Percentiles rank a stretch among this genome's conserved stretches.
These are phyloP conservation scores for Vitis vinifera DNA, from an alignment of 164 flowering plant genomes.

Conservation along the genomic window ASM3070453v1 NC_081810.1:20211001-20211500, in stretches of 20 bases:
- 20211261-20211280: not conserved
- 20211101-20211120: constrained; percentile 31
- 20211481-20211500: not conserved
- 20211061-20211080: constrained; percentile 96
- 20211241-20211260: not conserved
- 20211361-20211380: constrained; percentile 50
- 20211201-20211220: not conserved
- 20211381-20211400: constrained; percentile 89
- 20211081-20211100: constrained; percentile 88
- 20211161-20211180: not conserved
- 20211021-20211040: constrained; percentile 75
- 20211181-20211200: not conserved
- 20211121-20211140: not conserved
- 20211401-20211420: constrained; percentile 65
- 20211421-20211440: constrained; percentile 91
- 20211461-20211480: constrained; percentile 2
- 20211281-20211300: too few relatives aligned
- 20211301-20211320: too few relatives aligned
- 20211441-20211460: constrained; percentile 56
- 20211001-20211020: constrained; percentile 56
- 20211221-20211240: not conserved
- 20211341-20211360: not conserved
- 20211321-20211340: too few relatives aligned
- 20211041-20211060: constrained; percentile 84
- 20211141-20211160: not conserved